Evolutionary conservation across 768 basidiomycete genomes (phyloP).

Genomic region (Boletus fagicola): DNA sequence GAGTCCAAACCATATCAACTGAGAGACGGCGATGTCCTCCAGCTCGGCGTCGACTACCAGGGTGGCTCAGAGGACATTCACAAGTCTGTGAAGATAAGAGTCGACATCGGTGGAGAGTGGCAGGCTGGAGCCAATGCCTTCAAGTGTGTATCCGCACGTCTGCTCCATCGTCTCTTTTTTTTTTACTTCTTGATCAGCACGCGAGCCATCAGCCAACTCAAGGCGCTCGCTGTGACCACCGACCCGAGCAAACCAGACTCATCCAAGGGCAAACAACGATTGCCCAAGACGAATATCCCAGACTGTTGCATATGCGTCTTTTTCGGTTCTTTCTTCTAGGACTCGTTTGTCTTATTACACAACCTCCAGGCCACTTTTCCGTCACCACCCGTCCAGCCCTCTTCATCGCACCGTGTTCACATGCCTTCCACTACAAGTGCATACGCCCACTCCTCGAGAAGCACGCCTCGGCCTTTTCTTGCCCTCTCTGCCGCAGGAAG

Average conservation of each 20-base stretch:
- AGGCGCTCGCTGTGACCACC: conserved; percentile 53
- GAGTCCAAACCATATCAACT: conserved; percentile 76
- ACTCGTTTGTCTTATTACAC: neutral
- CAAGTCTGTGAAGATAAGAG: conserved; percentile 92
- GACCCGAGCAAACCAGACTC: conserved; percentile 18
- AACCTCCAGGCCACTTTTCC: conserved; percentile 59
- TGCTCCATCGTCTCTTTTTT: neutral
- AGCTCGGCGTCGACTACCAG: conserved; percentile 96
- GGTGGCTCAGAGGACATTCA: conserved; percentile 97
- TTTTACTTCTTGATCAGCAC: conserved; percentile 42
- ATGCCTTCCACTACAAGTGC: conserved; percentile 96
- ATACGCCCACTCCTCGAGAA: conserved; percentile 84
- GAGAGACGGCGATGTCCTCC: conserved; percentile 91
- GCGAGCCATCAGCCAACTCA: conserved; percentile 78
- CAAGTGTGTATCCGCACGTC: conserved; percentile 48
- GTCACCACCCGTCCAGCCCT: conserved; percentile 94
- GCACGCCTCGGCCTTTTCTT: conserved; percentile 93
- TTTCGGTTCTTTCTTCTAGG: neutral
- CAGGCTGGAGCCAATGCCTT: conserved; percentile 85
- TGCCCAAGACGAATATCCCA: conserved; percentile 49
- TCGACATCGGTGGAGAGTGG: conserved; percentile 92
- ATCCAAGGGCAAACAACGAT: conserved; percentile 24
- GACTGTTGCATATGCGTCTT: conserved; percentile 93
- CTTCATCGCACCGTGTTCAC: conserved; percentile 97
- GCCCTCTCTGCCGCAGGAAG: conserved; percentile 95